These are phyloP conservation scores for Metschnikowia baotianmanensis DNA, from an alignment of 805 yeast species.

Conservation along the genomic window DNA sequence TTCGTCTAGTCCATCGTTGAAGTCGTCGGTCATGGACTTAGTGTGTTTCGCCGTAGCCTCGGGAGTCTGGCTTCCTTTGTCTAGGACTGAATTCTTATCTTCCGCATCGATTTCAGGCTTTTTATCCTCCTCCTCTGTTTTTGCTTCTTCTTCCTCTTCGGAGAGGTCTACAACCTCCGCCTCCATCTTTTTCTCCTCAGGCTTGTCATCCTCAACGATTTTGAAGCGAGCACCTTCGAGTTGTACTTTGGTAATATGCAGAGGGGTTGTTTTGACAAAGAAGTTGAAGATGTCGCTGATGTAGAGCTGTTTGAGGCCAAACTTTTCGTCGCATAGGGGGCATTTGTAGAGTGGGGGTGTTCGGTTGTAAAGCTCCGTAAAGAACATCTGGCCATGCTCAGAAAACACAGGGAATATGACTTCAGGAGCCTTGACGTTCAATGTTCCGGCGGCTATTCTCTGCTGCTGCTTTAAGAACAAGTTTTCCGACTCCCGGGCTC, in stretches of 20 bases:
- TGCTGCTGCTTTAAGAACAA: conserved; percentile 16
- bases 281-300: conserved; percentile 41
- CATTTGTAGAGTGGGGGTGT: conserved; percentile 35
- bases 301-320: conserved; percentile 32
- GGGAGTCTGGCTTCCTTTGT: neutral
- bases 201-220: conserved; percentile 28
- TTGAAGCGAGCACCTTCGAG: conserved; percentile 34
- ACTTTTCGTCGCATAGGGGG: conserved; percentile 38
- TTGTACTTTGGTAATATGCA: conserved; percentile 33
- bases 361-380: conserved; percentile 14
- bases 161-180: conserved; percentile 29
- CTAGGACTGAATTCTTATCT: neutral
- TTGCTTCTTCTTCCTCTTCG: conserved; percentile 28
- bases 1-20: conserved; percentile 32
- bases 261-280: conserved; percentile 40
- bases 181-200: conserved; percentile 14
- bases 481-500: conserved; percentile 17
- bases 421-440: conserved; percentile 12
- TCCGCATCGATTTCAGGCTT: neutral
- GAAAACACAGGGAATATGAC: conserved; percentile 18
- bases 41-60: neutral
- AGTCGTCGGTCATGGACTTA: conserved; percentile 13
- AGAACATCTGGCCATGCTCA: conserved; percentile 21
- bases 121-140: conserved; percentile 10
- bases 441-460: conserved; percentile 10